Conservation (phyloP, 352 stramenopile species). For the Pythium monospermum region DNA sequence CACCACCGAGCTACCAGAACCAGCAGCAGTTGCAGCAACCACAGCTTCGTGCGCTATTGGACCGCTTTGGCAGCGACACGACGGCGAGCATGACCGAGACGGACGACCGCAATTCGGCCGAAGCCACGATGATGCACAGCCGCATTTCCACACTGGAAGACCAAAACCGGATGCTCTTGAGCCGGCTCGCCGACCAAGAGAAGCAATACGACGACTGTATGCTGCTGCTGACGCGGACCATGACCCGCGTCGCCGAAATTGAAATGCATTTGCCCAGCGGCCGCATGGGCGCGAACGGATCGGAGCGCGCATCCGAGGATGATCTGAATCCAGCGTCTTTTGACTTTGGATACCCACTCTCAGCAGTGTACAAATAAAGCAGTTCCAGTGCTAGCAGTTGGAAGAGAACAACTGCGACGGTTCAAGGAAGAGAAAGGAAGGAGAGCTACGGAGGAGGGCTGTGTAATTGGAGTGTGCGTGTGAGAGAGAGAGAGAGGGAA, state of each 20-base stretch:
- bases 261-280: slow-evolving; percentile 55
- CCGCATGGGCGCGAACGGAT: slow-evolving; percentile 8
- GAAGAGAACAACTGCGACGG: neutral
- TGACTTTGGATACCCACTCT: slow-evolving; percentile 22
- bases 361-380: neutral
- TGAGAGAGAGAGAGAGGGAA: no score
- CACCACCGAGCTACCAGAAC: no score
- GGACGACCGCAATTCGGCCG: slow-evolving; percentile 40
- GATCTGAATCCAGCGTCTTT: slow-evolving; percentile 21
- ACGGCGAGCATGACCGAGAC: slow-evolving; percentile 50
- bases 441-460: neutral
- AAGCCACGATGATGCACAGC: slow-evolving; percentile 47
- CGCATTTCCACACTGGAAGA: slow-evolving; percentile 60
- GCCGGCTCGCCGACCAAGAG: slow-evolving; percentile 64
- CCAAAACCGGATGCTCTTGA: slow-evolving; percentile 70
- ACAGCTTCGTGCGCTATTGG: slow-evolving; percentile 7
- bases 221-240: slow-evolving; percentile 79
- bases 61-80: slow-evolving; percentile 44
- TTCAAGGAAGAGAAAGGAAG: neutral
- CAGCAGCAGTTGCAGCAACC: no score
- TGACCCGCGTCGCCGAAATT: slow-evolving; percentile 81
- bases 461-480: no score
- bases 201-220: slow-evolving; percentile 85
- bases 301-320: slow-evolving; percentile 17
- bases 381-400: no score